Evolutionary conservation across 306 rosid genomes (phyloP).

Genomic region (Castanospermum australe): DNA sequence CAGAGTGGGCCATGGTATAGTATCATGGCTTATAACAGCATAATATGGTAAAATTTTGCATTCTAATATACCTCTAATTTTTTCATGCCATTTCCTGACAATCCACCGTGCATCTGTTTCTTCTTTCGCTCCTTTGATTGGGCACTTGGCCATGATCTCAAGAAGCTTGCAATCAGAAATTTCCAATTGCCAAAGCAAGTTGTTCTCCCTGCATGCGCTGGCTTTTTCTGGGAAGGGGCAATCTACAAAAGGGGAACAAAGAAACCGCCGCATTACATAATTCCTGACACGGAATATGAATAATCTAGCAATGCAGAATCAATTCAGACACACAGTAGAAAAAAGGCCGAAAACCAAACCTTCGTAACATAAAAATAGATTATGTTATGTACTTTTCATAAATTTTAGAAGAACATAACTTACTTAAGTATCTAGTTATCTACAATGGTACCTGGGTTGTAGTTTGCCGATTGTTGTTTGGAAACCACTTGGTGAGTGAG

Average conservation of each 20-base stretch:
- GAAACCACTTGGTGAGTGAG: slow-evolving; percentile 5
- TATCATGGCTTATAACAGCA: neutral
- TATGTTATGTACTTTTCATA: neutral
- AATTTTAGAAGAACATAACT: neutral
- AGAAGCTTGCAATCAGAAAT: slow-evolving; percentile 39
- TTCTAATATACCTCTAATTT: slow-evolving; percentile 25
- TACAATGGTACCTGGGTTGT: slow-evolving; percentile 22
- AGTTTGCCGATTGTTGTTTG: slow-evolving; percentile 32
- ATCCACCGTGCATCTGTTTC: slow-evolving; percentile 19
- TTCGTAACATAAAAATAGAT: neutral
- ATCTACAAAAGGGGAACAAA: slow-evolving; percentile 20
- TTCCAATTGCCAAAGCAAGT: slow-evolving; percentile 53
- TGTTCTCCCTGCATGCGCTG: slow-evolving; percentile 23
- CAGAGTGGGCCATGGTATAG: neutral
- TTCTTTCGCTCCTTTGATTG: slow-evolving; percentile 27
- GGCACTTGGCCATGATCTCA: slow-evolving; percentile 31
- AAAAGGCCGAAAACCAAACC: neutral
- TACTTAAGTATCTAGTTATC: neutral
- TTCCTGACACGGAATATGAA: neutral
- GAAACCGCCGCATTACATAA: neutral
- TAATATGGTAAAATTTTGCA: neutral
- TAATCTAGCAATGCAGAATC: neutral
- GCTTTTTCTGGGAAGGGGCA: slow-evolving; percentile 31
- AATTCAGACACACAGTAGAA: neutral
- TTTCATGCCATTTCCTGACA: neutral